phyloP scores from a whole-genome alignment of 345 rosid species.

The Psidium guajava region DNA sequence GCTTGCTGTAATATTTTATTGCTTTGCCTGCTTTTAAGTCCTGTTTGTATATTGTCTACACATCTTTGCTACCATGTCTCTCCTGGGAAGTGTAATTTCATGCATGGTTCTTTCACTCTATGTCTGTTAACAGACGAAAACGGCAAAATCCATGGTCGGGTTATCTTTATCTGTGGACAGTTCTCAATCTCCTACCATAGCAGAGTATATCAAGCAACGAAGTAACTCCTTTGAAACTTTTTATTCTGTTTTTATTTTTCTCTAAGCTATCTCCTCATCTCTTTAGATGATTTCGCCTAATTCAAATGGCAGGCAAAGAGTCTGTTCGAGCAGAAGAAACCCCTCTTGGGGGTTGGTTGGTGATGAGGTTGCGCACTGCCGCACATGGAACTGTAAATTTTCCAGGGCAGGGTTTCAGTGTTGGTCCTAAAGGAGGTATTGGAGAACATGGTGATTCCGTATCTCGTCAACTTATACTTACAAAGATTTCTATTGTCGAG shows the following conservation, averaged over 20 bases:
- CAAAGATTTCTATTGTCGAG: conserved; percentile 88
- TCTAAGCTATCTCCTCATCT: neutral
- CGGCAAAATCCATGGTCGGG: conserved; percentile 84
- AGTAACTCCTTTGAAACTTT: conserved; percentile 27
- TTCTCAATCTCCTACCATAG: conserved; percentile 48
- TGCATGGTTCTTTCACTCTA: neutral
- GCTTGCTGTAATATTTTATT: too few species aligned
- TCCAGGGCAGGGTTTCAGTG: conserved; percentile 67
- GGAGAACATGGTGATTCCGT: conserved; percentile 97
- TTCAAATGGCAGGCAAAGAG: conserved; percentile 58
- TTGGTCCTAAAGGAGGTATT: conserved; percentile 96
- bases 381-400: conserved; percentile 88
- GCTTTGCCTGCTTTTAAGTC: neutral
- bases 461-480: conserved; percentile 76
- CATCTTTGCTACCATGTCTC: neutral
- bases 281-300: neutral
- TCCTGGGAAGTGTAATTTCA: neutral
- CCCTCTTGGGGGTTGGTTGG: conserved; percentile 89
- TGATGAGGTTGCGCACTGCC: conserved; percentile 80
- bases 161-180: conserved; percentile 56
- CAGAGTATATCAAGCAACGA: conserved; percentile 72
- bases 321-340: conserved; percentile 91
- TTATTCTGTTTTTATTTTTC: neutral
- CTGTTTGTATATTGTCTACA: neutral
- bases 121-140: conserved; percentile 62